Conservation (phyloP, 2,329 filamentous ascomycete species). For the Botrytis tulipae region DNA sequence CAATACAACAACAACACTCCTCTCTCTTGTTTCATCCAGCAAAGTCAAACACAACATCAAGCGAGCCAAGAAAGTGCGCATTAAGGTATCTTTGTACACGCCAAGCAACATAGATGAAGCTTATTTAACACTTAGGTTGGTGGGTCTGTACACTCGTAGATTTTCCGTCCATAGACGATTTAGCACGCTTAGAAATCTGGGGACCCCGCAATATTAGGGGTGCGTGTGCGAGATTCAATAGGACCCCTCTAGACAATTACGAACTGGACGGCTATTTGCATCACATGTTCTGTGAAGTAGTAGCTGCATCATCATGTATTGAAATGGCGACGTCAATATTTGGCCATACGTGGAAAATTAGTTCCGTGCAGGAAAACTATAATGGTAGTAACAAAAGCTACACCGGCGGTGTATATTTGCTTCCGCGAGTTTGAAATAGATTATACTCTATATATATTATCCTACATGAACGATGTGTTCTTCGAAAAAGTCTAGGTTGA, state of each 20-base stretch:
- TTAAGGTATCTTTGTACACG: constrained; percentile 7
- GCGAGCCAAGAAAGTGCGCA: not conserved
- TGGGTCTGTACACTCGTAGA: not conserved
- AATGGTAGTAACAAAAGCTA: not conserved
- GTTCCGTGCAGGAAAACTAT: not conserved
- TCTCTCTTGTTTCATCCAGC: not conserved
- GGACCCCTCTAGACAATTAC: not conserved
- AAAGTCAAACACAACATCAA: not conserved
- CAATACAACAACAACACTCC: not conserved
- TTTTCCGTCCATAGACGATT: constrained; percentile 14
- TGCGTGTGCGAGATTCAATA: not conserved
- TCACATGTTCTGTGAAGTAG: not conserved
- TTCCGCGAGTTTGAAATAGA: not conserved
- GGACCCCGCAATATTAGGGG: constrained; percentile 10
- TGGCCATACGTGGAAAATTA: not conserved
- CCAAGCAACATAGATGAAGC: constrained; percentile 14
- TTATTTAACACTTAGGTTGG: not conserved
- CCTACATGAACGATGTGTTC: not conserved
- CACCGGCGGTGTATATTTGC: not conserved
- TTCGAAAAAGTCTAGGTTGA: not conserved
- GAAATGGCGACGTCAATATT: not conserved
- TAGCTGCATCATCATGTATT: not conserved
- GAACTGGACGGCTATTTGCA: not conserved
- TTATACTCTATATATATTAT: not conserved
- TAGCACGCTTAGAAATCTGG: not conserved